These are phyloP conservation scores for Periglandula ipomoeae DNA, from an alignment of 2,329 filamentous ascomycete species.

Conservation along the genomic window DNA sequence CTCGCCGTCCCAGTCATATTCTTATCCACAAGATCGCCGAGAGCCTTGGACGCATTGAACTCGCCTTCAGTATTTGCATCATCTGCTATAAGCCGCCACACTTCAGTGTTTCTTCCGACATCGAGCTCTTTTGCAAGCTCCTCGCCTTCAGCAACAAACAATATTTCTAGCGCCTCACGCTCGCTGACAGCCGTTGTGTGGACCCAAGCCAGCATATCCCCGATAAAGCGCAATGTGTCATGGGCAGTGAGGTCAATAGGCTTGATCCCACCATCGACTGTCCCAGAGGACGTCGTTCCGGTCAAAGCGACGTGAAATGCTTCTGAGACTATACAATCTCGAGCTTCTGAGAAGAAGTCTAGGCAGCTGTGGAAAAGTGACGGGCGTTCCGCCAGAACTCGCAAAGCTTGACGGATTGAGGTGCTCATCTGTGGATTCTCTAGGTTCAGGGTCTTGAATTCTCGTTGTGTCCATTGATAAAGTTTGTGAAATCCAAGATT, in stretches of 20 bases:
- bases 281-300: constrained; percentile 51
- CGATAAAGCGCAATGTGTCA: constrained; percentile 82
- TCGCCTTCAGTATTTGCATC: constrained; percentile 44
- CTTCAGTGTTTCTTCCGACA: constrained; percentile 70
- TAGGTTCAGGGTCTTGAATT: constrained; percentile 85
- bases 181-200: constrained; percentile 93
- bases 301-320: constrained; percentile 84
- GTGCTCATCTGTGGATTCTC: constrained; percentile 90
- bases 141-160: constrained; percentile 86
- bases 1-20: constrained; percentile 74
- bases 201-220: constrained; percentile 96
- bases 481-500: constrained; percentile 91
- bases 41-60: constrained; percentile 73
- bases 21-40: constrained; percentile 79
- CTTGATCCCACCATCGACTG: constrained; percentile 57
- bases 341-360: constrained; percentile 83
- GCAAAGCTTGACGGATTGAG: constrained; percentile 72
- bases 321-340: constrained; percentile 79
- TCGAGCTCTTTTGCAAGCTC: constrained; percentile 78
- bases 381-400: constrained; percentile 81
- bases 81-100: constrained; percentile 63
- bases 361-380: constrained; percentile 88
- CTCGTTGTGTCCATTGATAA: constrained; percentile 88
- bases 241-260: constrained; percentile 92
- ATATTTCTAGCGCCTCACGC: constrained; percentile 78